Percentiles rank a stretch among this genome's conserved stretches.
Evolutionary conservation across 805 yeast genomes (phyloP).

Genomic region (Debaryomyces tyrocola): DNA sequence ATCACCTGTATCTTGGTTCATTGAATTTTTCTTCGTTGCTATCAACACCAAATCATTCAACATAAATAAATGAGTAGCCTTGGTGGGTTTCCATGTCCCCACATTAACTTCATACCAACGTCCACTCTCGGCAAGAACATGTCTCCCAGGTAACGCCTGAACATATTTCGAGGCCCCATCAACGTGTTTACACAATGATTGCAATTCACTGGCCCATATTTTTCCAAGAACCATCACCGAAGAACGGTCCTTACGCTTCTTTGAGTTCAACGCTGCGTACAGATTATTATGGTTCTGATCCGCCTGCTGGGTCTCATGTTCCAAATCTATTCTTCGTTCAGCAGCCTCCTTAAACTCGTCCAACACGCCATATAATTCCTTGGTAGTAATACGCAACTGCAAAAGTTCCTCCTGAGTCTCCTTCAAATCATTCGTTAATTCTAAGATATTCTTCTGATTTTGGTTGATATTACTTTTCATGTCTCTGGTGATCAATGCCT

Average conservation of each 20-base stretch:
- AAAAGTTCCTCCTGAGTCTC: constrained; percentile 66
- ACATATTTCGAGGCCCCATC: constrained; percentile 87
- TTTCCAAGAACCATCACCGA: constrained; percentile 72
- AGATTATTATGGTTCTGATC: neutral
- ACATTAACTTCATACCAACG: constrained; percentile 86
- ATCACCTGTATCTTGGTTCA: constrained; percentile 28
- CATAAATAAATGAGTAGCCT: constrained; percentile 72
- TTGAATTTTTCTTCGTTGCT: constrained; percentile 55
- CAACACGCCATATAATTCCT: constrained; percentile 59
- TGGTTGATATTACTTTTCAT: constrained; percentile 59
- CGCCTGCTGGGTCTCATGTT: constrained; percentile 24
- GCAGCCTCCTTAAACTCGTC: constrained; percentile 62
- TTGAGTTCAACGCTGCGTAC: constrained; percentile 13
- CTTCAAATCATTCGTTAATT: constrained; percentile 58
- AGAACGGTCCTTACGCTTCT: constrained; percentile 55
- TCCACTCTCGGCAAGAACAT: constrained; percentile 73
- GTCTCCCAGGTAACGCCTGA: constrained; percentile 76
- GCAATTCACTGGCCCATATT: constrained; percentile 77
- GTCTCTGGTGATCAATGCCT: constrained; percentile 51
- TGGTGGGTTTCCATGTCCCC: constrained; percentile 78
- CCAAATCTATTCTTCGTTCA: constrained; percentile 51
- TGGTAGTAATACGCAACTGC: constrained; percentile 57
- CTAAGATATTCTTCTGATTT: constrained; percentile 61
- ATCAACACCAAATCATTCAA: constrained; percentile 75
- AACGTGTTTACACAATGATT: constrained; percentile 71